A percentile compares a stretch with the other conserved stretches of the same genome.
These are phyloP conservation scores for Leccinum disarticulatum DNA, from an alignment of 768 basidiomycete genomes.

Conservation along the genomic window DNA sequence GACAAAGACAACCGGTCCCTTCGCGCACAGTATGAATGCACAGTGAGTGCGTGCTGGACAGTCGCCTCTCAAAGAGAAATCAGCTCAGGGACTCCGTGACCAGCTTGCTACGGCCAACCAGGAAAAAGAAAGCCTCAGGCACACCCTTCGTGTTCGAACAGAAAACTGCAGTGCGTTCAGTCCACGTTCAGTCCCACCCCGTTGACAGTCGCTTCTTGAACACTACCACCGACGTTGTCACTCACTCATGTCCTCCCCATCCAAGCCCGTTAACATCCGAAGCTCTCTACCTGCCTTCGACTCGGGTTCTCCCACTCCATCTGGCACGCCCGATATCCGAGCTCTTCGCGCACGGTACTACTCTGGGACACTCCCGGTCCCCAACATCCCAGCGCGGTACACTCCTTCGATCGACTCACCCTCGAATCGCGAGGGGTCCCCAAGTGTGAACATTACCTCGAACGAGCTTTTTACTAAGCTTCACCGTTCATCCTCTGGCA, in stretches of 20 bases:
- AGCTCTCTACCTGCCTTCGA: constrained; percentile 14
- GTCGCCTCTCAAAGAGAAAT: too few species aligned
- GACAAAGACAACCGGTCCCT: too few species aligned
- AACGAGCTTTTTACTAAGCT: constrained; percentile 17
- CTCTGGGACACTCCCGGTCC: constrained; percentile 51
- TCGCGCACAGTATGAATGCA: too few species aligned
- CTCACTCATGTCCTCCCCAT: constrained; percentile 50
- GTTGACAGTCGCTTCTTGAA: neutral
- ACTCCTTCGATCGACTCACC: constrained; percentile 41
- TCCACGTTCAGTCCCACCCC: too few species aligned
- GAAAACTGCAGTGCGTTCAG: too few species aligned
- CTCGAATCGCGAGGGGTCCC: constrained; percentile 15
- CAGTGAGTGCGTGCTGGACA: too few species aligned
- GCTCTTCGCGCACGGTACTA: constrained; percentile 70
- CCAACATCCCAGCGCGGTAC: constrained; percentile 56
- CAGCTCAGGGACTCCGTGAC: too few species aligned
- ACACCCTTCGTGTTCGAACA: too few species aligned
- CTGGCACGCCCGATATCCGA: constrained; percentile 65
- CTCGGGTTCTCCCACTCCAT: constrained; percentile 33
- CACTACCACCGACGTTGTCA: neutral
- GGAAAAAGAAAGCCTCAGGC: too few species aligned
- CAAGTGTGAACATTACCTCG: constrained; percentile 1
- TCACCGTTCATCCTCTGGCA: constrained; percentile 33
- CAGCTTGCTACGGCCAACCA: too few species aligned
- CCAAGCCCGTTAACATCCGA: constrained; percentile 54